Evolutionary conservation across 805 yeast species (phyloP).

Genomic region (Lachancea cidri): DNA sequence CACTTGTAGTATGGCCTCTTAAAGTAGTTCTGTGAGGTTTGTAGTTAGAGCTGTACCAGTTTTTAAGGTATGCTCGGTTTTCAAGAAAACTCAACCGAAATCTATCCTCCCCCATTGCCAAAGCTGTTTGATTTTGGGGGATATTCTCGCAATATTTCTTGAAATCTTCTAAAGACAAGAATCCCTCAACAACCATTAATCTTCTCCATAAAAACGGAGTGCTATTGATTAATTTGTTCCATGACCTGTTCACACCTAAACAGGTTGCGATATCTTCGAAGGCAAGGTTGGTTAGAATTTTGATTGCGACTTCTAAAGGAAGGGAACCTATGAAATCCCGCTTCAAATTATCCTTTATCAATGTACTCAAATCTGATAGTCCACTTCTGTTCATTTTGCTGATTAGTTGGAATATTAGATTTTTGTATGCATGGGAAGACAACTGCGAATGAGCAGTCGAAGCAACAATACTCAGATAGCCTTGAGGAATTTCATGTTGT

Average conservation of each 20-base stretch:
- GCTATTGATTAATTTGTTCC: constrained; percentile 62
- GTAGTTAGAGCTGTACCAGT: constrained; percentile 78
- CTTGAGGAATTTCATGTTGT: constrained; percentile 7
- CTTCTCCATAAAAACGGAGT: constrained; percentile 66
- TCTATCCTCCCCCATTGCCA: constrained; percentile 31
- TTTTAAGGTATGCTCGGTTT: constrained; percentile 50
- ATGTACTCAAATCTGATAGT: constrained; percentile 28
- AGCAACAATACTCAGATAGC: constrained; percentile 11
- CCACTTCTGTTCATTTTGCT: constrained; percentile 26
- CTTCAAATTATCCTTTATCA: constrained; percentile 41
- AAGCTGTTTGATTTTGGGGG: constrained; percentile 23
- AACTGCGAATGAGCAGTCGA: constrained; percentile 14
- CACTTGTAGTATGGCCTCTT: constrained; percentile 67
- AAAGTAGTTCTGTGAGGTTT: constrained; percentile 63
- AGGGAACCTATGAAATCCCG: constrained; percentile 67
- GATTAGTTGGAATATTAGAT: constrained; percentile 25
- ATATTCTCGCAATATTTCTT: constrained; percentile 26
- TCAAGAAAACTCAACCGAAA: constrained; percentile 42
- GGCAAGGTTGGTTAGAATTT: constrained; percentile 62
- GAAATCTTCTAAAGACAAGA: constrained; percentile 46
- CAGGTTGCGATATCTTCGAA: constrained; percentile 54
- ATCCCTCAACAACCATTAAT: constrained; percentile 56
- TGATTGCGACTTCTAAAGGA: constrained; percentile 69
- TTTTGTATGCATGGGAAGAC: constrained; percentile 17
- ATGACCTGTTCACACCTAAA: constrained; percentile 58